phyloP scores from a whole-genome alignment of 2,329 filamentous ascomycete genomes.

The Cercospora sojina region DNA sequence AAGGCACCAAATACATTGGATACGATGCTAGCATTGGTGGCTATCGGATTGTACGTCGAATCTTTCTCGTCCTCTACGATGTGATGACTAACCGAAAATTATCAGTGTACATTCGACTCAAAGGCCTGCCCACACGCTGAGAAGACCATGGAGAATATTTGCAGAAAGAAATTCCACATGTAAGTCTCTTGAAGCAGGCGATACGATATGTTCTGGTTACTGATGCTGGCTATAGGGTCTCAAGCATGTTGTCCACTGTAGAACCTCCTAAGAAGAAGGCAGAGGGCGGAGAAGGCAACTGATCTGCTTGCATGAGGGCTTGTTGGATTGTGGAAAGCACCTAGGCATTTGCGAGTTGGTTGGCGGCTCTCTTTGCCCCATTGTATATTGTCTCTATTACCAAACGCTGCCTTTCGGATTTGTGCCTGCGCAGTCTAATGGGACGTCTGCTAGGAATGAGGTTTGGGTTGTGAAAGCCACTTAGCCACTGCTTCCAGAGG shows the following conservation, averaged over 20 bases:
- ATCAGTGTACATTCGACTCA: neutral
- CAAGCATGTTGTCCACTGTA: no score
- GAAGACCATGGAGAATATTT: neutral
- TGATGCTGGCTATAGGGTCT: neutral
- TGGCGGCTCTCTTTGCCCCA: no score
- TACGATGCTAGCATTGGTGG: neutral
- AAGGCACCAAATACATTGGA: neutral
- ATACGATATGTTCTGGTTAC: neutral
- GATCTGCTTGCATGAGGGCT: neutral
- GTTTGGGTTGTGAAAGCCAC: no score
- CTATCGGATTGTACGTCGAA: neutral
- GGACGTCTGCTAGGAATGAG: no score
- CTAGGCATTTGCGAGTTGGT: no score
- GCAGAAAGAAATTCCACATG: neutral
- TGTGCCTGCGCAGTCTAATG: no score
- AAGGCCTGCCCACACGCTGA: neutral
- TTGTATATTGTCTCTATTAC: no score
- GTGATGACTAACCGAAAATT: neutral
- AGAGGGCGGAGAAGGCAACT: no score
- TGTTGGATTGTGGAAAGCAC: neutral
- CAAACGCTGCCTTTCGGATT: no score
- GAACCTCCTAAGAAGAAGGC: no score
- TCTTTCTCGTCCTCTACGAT: neutral
- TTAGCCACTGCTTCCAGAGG: no score
- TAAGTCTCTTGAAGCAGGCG: neutral